phyloP scores from a whole-genome alignment of 1,284 basidiomycete species.

The Fistulina hepatica region DNA sequence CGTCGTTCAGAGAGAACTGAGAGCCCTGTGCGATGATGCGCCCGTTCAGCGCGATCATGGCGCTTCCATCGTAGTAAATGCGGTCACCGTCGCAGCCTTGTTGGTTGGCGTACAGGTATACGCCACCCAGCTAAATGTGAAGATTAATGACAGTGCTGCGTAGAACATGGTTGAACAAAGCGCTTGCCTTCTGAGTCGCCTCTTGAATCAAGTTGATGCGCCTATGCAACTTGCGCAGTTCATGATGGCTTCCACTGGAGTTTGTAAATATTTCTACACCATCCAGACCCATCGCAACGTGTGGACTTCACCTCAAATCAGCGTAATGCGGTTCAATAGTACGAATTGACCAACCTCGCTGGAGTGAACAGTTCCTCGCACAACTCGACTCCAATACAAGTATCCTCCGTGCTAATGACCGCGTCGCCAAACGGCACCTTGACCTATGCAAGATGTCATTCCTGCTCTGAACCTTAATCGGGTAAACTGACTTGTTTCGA shows the following conservation, averaged over 20 bases:
- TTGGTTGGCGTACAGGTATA: constrained; percentile 98
- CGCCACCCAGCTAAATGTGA: constrained; percentile 69
- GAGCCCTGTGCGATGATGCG: constrained; percentile 88
- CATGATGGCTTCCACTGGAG: constrained; percentile 95
- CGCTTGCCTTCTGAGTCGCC: constrained; percentile 79
- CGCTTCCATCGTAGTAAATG: constrained; percentile 95
- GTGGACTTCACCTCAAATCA: constrained; percentile 56
- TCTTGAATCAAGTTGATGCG: constrained; percentile 95
- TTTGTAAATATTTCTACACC: constrained; percentile 99
- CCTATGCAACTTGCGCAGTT: constrained; percentile 86
- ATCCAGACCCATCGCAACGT: constrained; percentile 93
- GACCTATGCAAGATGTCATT: constrained; percentile 30
- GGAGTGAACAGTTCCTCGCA: constrained; percentile 98
- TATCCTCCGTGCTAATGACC: constrained; percentile 87
- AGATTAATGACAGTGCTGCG: not conserved
- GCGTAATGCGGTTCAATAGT: constrained; percentile 2
- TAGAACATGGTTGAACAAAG: constrained; percentile 2
- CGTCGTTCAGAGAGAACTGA: constrained; percentile 92
- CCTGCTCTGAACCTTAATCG: not conserved
- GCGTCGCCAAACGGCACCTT: constrained; percentile 95
- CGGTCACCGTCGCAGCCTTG: constrained; percentile 98
- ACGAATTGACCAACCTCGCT: constrained; percentile 49
- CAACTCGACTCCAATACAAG: constrained; percentile 90
- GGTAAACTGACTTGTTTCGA: constrained; percentile 67
- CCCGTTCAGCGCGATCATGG: constrained; percentile 93